Base-by-base conservation (phyloP, 306 rosid genomes). In the Luffa aegyptiaca region DNA sequence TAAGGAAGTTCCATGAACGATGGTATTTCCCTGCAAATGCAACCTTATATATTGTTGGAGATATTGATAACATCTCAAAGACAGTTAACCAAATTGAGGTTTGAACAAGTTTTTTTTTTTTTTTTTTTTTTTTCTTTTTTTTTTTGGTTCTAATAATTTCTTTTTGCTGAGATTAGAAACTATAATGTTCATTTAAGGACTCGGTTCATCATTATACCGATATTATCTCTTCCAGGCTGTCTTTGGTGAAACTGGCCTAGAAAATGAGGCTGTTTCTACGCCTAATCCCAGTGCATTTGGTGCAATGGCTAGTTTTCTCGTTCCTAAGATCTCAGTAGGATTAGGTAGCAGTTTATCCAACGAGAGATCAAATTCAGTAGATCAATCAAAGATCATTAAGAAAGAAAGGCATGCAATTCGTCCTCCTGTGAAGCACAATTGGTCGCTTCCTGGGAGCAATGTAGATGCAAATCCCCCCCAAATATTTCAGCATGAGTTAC, bases 21-120 rank as follows among this genome's bases (percentile, higher is more conserved):
- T 95, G 99, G 97, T 95, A 95, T 86, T 93, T 91, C 88, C 99
- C 99, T 84, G 99, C 97, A 86, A 95, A 95, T 87, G 96, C 99
- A 78, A 95, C 97, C 79, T 86, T 95, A 76, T 95, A 93, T 90
- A 87, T 95, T 82, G 99, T 95, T 81, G 99, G 99, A 85, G 99
- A 95, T 85, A 84, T 95, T 83, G 93, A 88, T 80, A 85, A 90
- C 89, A 89, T 95, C 88, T 75, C 92, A 72, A 90, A 93, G 88
- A 93, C 94, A 80, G 87, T 91, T 71, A 37, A 81, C 84, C 97
- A 95, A 81, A 91, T 95, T 82, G 97, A 95, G 86, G 99, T 95
- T 87, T 46, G 95, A 62, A 70, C 75, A 62, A 64, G 62, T 64
- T 31, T 77, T 76, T 35, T 71, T 73, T 66, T 70, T 21, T 26